Conservation (phyloP, 768 basidiomycete genomes). For the Phaeotremella skinneri region DNA sequence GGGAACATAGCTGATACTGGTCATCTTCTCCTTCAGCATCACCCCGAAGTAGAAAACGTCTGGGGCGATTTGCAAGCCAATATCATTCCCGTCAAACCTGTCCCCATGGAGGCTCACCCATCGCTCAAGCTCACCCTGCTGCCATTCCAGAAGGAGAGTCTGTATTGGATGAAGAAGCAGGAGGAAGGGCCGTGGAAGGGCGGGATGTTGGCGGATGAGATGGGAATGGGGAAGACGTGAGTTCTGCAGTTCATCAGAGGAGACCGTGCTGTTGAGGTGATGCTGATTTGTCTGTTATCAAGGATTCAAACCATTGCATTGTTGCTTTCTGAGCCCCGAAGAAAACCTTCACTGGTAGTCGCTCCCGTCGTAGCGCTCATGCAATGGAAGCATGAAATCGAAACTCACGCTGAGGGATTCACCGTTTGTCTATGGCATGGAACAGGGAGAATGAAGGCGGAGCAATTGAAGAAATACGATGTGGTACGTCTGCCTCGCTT, state of each 20-base stretch:
- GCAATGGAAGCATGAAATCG: conserved; percentile 94
- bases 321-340: conserved; percentile 67
- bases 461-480: conserved; percentile 76
- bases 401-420: conserved; percentile 75
- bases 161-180: conserved; percentile 94
- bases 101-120: conserved; percentile 71
- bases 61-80: conserved; percentile 81
- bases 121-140: conserved; percentile 81
- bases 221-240: conserved; percentile 62
- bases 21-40: conserved; percentile 56
- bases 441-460: conserved; percentile 64
- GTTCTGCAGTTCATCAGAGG: conserved; percentile 52
- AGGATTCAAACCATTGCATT: conserved; percentile 96
- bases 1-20: conserved; percentile 6
- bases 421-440: conserved; percentile 93
- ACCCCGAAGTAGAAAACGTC: conserved; percentile 74
- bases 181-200: conserved; percentile 83
- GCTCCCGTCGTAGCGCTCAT: conserved; percentile 64
- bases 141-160: conserved; percentile 92
- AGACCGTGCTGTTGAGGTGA: too few species aligned
- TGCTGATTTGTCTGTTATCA: conserved; percentile 54
- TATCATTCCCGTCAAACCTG: conserved; percentile 63
- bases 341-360: conserved; percentile 83
- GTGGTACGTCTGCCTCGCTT: conserved; percentile 68
- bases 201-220: conserved; percentile 73